Evolutionary conservation across 768 basidiomycete species (phyloP), one percentile per base, ranked within the genome.

Genomic region (Mycena metata): DNA sequence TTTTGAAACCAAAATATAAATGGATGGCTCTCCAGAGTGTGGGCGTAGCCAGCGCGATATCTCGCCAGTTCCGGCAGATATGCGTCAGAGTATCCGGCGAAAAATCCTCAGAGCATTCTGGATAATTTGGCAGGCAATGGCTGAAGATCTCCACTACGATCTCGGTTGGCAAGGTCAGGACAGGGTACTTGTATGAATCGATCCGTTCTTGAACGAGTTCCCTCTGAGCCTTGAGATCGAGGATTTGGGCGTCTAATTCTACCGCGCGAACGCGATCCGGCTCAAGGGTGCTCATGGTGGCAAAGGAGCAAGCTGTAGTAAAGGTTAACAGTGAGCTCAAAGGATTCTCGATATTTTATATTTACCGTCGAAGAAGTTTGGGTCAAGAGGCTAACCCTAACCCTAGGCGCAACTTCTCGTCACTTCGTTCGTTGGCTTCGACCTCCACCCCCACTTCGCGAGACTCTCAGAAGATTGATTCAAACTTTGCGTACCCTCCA

Each of bases 141-240:
- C 36, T 0, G 35, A 60, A 60, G 17, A 60, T 60, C 16, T 60
- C 47, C 8, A 35, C 36, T 2, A 26, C n/a, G 42, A 58, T 33
- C n/a, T 58, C 57, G 30, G 46, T 46, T 24, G 57, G 57, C 5
- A 50, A n/a, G 5, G 35, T 60, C 21, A 60, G 19, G 23, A 60
- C 60, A 1, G 60, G 60, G 16, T 60, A 60, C 17, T 35, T 50
- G 47, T 60, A 50, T 13, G 60, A 12, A 41, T 49, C 21, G 23
- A 60, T 47, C 39, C 47, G 47, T 11, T 26, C 47, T 16, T 50
- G 60, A 10, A 51, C 35, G 5, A 30, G 21, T 12, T 4, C 24
- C 33, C 36, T 13, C 60, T 60, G 47, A 15, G 35, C 11, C 5
- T 39, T 15, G 39, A 39, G 57, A 45, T 33, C 15, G 26, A 46